These are phyloP conservation scores for Ceratocystis diversiconidia DNA, from an alignment of 2,329 filamentous ascomycete genomes.

Conservation along the genomic window DNA sequence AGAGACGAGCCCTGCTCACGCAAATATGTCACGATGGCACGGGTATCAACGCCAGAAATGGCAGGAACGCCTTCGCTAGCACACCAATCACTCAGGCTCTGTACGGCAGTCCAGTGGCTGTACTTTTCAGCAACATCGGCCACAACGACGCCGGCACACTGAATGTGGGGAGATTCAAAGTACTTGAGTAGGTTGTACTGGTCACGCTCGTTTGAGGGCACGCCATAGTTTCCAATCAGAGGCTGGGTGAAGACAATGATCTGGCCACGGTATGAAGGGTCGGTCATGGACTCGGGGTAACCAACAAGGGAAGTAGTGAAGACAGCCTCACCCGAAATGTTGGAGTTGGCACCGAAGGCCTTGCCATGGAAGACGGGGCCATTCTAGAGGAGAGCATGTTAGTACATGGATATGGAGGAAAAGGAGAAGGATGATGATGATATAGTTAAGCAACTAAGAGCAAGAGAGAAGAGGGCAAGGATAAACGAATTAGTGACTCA, in stretches of 20 bases:
- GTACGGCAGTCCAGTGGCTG: slow-evolving; percentile 97
- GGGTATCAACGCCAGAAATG: slow-evolving; percentile 92
- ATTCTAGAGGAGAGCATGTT: slow-evolving; percentile 40
- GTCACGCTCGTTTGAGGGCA: slow-evolving; percentile 74
- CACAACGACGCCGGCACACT: slow-evolving; percentile 90
- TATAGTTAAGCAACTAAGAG: too few species aligned
- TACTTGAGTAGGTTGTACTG: slow-evolving; percentile 85
- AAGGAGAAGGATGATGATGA: neutral
- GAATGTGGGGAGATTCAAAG: slow-evolving; percentile 96
- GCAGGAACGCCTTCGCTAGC: slow-evolving; percentile 89
- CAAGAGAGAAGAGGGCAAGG: neutral
- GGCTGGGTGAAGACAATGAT: slow-evolving; percentile 98
- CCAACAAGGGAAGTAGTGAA: slow-evolving; percentile 97
- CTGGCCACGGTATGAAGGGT: slow-evolving; percentile 80
- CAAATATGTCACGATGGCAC: slow-evolving; percentile 87
- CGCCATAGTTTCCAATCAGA: slow-evolving; percentile 95
- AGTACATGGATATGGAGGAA: slow-evolving; percentile 15
- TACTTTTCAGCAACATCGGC: slow-evolving; percentile 87
- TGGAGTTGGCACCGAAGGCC: slow-evolving; percentile 90
- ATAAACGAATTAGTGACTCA: slow-evolving; percentile 26
- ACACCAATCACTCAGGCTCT: slow-evolving; percentile 88
- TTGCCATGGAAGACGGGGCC: slow-evolving; percentile 93
- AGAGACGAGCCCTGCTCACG: slow-evolving; percentile 95
- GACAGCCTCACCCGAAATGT: slow-evolving; percentile 94
- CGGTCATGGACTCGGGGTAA: slow-evolving; percentile 89